Evolutionary conservation across 2,329 filamentous ascomycete species (phyloP).

Genomic region (Beauveria sp.): DNA sequence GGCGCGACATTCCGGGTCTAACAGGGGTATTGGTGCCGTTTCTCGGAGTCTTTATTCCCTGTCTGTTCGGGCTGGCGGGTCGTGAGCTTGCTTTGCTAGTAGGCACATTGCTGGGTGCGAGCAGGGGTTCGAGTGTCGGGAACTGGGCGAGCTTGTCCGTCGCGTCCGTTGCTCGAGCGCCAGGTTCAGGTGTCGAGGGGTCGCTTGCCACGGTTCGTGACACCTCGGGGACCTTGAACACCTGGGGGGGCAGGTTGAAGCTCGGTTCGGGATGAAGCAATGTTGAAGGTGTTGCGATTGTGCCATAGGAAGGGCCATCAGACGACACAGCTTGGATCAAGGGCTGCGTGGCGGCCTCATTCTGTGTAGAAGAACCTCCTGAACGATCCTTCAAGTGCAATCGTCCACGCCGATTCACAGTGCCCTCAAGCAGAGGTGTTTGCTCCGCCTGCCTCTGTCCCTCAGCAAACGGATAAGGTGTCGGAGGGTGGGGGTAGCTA

Average conservation of each 20-base stretch:
- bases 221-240: slow-evolving; percentile 7
- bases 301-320: slow-evolving; percentile 4
- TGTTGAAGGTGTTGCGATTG: slow-evolving; percentile 1
- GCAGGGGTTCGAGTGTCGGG: not conserved
- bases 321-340: not conserved
- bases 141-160: not conserved
- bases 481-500: slow-evolving; percentile 3
- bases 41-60: slow-evolving; percentile 6
- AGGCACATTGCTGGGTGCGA: not conserved
- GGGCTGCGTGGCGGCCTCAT: not conserved
- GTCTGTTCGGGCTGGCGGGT: slow-evolving; percentile 19
- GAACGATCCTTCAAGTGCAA: not conserved
- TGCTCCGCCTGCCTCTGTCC: not conserved
- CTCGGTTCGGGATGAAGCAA: not conserved
- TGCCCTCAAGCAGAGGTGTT: not conserved
- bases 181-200: not conserved
- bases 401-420: not conserved
- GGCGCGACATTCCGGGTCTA: slow-evolving; percentile 43
- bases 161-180: not conserved
- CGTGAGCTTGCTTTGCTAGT: slow-evolving; percentile 13
- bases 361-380: not conserved
- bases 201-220: slow-evolving; percentile 2
- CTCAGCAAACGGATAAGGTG: not conserved
- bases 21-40: slow-evolving; percentile 15
- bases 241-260: not conserved